Percentiles rank a stretch among this genome's conserved stretches.
Conservation (phyloP, 2,329 filamentous ascomycete species). For the Rosellinia necatrix region DNA sequence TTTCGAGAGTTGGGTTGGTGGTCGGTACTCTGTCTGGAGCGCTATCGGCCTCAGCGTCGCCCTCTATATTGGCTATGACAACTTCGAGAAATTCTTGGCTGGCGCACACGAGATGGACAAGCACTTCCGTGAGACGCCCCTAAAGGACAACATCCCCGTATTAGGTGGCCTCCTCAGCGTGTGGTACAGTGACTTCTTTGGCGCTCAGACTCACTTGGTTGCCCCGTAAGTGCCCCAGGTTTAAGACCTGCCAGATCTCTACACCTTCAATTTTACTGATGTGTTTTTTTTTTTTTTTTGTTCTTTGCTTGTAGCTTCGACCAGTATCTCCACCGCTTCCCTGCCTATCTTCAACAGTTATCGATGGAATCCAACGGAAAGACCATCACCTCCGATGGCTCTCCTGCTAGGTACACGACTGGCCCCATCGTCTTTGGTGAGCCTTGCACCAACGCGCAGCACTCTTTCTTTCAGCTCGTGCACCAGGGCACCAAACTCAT, state of each 20-base stretch:
- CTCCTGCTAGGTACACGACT: conserved; percentile 95
- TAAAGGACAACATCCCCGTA: conserved; percentile 93
- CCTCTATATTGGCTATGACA: conserved; percentile 94
- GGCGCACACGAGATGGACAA: conserved; percentile 98
- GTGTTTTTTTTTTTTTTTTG: background rate
- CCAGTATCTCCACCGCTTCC: conserved; percentile 98
- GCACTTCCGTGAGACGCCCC: conserved; percentile 89
- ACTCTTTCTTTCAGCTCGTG: conserved; percentile 99
- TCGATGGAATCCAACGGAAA: conserved; percentile 99
- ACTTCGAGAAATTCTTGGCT: conserved; percentile 94
- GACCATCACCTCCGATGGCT: conserved; percentile 85
- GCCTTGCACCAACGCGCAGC: conserved; percentile 97
- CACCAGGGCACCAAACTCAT: conserved; percentile 99
- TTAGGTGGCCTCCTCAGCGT: conserved; percentile 92
- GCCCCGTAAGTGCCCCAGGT: conserved; percentile 74
- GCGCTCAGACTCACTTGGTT: conserved; percentile 95
- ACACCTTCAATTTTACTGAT: too few relatives aligned
- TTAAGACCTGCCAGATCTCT: too few relatives aligned
- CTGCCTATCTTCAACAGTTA: conserved; percentile 96
- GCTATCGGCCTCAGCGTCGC: conserved; percentile 95
- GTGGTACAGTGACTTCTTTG: conserved; percentile 99
- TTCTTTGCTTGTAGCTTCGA: conserved; percentile 69
- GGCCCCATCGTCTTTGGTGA: conserved; percentile 96
- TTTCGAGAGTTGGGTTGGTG: conserved; percentile 98
- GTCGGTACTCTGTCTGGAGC: conserved; percentile 98